Evolutionary conservation across 2,329 filamentous ascomycete species (phyloP).

Genomic region (Scedosporium aurantiacum): DNA sequence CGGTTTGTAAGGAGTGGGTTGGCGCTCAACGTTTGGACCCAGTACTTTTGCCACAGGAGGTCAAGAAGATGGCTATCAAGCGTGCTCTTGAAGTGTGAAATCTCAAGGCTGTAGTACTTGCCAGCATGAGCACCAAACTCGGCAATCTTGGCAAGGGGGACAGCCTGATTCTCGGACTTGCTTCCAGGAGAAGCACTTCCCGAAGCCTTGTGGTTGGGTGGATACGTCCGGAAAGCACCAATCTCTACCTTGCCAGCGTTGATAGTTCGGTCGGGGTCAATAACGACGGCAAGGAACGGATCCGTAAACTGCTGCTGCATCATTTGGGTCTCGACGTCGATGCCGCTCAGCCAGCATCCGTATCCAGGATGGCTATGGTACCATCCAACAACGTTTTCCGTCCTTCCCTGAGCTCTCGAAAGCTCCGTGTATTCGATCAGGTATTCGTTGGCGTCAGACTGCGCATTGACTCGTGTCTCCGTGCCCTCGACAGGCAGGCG

Average conservation of each 20-base stretch:
- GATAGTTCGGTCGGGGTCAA: slow-evolving; percentile 92
- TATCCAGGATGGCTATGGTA: slow-evolving; percentile 97
- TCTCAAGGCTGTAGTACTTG: slow-evolving; percentile 82
- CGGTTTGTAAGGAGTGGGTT: slow-evolving; percentile 84
- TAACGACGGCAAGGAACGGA: slow-evolving; percentile 89
- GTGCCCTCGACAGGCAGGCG: slow-evolving; percentile 91
- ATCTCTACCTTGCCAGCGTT: slow-evolving; percentile 94
- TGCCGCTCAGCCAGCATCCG: slow-evolving; percentile 94
- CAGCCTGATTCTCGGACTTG: slow-evolving; percentile 56
- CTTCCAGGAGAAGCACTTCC: slow-evolving; percentile 12
- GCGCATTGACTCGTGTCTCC: slow-evolving; percentile 95
- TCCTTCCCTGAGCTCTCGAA: slow-evolving; percentile 62
- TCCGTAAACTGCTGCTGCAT: slow-evolving; percentile 79
- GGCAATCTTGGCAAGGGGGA: slow-evolving; percentile 85
- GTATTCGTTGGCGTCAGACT: slow-evolving; percentile 94
- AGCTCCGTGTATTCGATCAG: slow-evolving; percentile 75
- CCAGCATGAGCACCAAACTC: slow-evolving; percentile 91
- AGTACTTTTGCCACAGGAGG: slow-evolving; percentile 96
- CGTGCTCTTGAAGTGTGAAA: slow-evolving; percentile 89
- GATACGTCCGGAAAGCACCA: slow-evolving; percentile 88
- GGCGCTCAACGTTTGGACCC: slow-evolving; percentile 90
- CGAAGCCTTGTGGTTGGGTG: slow-evolving; percentile 54
- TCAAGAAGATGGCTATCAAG: slow-evolving; percentile 81
- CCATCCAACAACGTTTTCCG: slow-evolving; percentile 94
- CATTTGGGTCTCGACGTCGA: slow-evolving; percentile 82